Base-by-base conservation (phyloP, 257 asterid genomes). In the Gynochthodes officinalis region DNA sequence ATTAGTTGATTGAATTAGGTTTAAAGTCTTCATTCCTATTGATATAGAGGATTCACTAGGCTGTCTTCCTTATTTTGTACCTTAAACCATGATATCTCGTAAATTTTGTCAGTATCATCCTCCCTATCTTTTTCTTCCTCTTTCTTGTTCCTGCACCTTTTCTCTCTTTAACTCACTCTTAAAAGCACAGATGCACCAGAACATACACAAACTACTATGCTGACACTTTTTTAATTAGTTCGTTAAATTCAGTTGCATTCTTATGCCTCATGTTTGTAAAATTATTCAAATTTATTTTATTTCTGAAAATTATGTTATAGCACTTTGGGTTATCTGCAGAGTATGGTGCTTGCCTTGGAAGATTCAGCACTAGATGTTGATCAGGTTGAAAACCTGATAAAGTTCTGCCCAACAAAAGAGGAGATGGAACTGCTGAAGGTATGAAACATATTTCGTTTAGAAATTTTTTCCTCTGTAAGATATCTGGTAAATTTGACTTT, bases 391-490 rank as follows among this genome's bases (percentile, higher is more conserved):
- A 93, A 89, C 82, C 87, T 93, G 80, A 93, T 90, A 83, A 93
- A 90, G 80, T 93, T 89, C 82, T 93, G 98, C 83, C 98, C 98
- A 77, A 90, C 96, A 39, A 93, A 90, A 82, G 97, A 93, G 87
- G 98, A 93, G 82, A 93, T 93, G 90, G 97, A 90, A 55, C 52
- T 86, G 80, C 96, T 93, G 49, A 93, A 93, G 98, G 98, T 93
- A 72, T 62, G 69, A 40, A 32, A 42, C 57, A n/a, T 28, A 70
- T 40, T 37, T 55, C 44, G 23, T n/a, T 73, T 65, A 32, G 43
- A 69, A 64, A 69, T 30, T 35, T 68, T 66, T 53, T 9, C 19
- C 62, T 1, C 73, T 55, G n/a, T 23, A 12, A 50, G 16, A 27
- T 27, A 40, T 53, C 37, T 52, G 0, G 69, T 2, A 37, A 37